Conservation (phyloP, 2,329 filamentous ascomycete genomes). For the Pseudogymnoascus pannorum region DNA sequence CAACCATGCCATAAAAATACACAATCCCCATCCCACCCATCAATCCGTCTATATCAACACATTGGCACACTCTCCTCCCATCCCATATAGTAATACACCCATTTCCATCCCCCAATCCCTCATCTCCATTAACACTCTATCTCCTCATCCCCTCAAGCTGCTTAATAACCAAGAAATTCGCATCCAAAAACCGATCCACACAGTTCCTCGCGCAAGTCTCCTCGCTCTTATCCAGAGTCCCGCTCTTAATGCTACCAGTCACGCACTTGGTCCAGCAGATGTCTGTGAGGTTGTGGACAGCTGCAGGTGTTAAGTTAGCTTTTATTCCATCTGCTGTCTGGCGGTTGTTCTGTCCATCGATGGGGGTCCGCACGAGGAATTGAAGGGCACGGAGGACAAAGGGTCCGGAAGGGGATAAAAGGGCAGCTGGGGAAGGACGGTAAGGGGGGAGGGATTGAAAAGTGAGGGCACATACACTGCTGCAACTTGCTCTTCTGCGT, state of each 20-base stretch:
- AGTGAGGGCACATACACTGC: slow-evolving; percentile 34
- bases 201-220: slow-evolving; percentile 85
- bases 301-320: slow-evolving; percentile 46
- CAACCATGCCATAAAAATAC: slow-evolving; percentile 8
- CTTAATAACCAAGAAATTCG: slow-evolving; percentile 76
- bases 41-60: background rate
- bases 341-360: too few relatives aligned
- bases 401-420: background rate
- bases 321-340: background rate
- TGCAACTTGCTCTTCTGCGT: slow-evolving; percentile 68
- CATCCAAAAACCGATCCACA: slow-evolving; percentile 87
- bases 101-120: background rate
- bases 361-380: too few relatives aligned
- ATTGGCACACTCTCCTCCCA: background rate
- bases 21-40: background rate
- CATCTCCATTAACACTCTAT: slow-evolving; percentile 9
- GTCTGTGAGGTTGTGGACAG: slow-evolving; percentile 61
- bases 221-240: slow-evolving; percentile 68
- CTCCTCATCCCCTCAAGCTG: slow-evolving; percentile 63
- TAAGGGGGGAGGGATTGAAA: background rate
- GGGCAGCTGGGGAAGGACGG: slow-evolving; percentile 4
- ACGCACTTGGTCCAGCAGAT: slow-evolving; percentile 96
- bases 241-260: slow-evolving; percentile 61
- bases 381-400: too few relatives aligned
- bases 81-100: background rate